Evolutionary conservation across 1,284 basidiomycete species (phyloP).

Genomic region (Volvariella volvacea): DNA sequence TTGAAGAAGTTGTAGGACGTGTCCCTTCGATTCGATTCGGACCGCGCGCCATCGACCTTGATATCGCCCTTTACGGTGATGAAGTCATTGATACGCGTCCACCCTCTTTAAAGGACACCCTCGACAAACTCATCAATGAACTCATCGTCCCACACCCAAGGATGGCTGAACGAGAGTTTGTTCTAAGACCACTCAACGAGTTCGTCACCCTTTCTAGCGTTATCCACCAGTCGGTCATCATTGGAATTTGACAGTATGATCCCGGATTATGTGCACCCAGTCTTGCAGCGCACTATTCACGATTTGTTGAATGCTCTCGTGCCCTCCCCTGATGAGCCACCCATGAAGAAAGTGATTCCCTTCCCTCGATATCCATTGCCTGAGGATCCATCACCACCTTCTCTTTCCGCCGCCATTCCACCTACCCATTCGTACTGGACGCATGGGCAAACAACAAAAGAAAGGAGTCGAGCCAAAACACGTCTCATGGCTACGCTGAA

Average conservation of each 20-base stretch:
- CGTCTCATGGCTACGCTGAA: slow-evolving; percentile 94
- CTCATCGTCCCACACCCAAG: slow-evolving; percentile 83
- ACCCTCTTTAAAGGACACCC: slow-evolving; percentile 24
- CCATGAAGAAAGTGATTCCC: slow-evolving; percentile 63
- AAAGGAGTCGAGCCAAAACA: slow-evolving; percentile 33
- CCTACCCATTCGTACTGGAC: slow-evolving; percentile 48
- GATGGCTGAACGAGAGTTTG: slow-evolving; percentile 85
- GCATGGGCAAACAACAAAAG: slow-evolving; percentile 6
- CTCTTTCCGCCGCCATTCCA: slow-evolving; percentile 14
- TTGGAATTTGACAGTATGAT: slow-evolving; percentile 49
- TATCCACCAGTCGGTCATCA: not conserved
- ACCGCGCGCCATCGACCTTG: slow-evolving; percentile 88
- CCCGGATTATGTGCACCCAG: slow-evolving; percentile 63
- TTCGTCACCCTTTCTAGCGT: slow-evolving; percentile 30
- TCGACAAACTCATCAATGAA: slow-evolving; percentile 54
- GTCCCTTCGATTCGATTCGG: slow-evolving; percentile 80
- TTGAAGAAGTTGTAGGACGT: slow-evolving; percentile 79
- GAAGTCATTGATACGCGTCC: slow-evolving; percentile 53
- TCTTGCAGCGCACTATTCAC: slow-evolving; percentile 37
- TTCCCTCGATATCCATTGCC: slow-evolving; percentile 47
- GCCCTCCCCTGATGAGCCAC: slow-evolving; percentile 25
- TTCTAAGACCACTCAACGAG: slow-evolving; percentile 85
- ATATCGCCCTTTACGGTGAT: slow-evolving; percentile 81
- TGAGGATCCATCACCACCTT: slow-evolving; percentile 10
- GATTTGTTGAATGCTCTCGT: slow-evolving; percentile 38